phyloP scores from a whole-genome alignment of 495 filamentous ascomycete species.

The Neurospora intermedia region DNA sequence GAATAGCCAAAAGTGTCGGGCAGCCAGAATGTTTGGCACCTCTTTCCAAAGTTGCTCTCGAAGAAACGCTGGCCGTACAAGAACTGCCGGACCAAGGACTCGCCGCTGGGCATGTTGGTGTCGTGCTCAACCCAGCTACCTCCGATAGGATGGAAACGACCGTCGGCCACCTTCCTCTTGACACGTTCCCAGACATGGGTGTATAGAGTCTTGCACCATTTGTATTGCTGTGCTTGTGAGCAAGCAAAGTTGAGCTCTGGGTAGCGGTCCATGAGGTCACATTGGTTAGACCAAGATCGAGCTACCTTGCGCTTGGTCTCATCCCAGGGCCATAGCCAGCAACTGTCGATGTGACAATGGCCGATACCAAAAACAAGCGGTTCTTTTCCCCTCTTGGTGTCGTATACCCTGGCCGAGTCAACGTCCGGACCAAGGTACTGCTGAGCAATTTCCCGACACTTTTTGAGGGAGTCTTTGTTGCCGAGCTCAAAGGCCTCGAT shows the following conservation, averaged over 20 bases:
- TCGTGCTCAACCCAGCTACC: constrained; percentile 99
- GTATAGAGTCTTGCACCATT: constrained; percentile 88
- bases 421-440: constrained; percentile 73
- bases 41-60: constrained; percentile 82
- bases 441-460: constrained; percentile 70
- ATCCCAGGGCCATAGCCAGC: constrained; percentile 98
- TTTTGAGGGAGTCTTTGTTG: constrained; percentile 62
- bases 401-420: constrained; percentile 76
- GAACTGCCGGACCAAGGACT: constrained; percentile 92
- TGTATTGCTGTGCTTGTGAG: constrained; percentile 94
- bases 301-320: constrained; percentile 97
- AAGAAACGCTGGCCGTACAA: constrained; percentile 91
- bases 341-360: constrained; percentile 95
- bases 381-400: constrained; percentile 45
- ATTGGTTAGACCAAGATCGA: constrained; percentile 93
- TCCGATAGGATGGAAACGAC: constrained; percentile 86
- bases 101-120: constrained; percentile 91
- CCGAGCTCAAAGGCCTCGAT: constrained; percentile 81
- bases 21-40: constrained; percentile 89
- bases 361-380: constrained; percentile 81
- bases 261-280: constrained; percentile 85
- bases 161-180: constrained; percentile 79
- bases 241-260: constrained; percentile 86
- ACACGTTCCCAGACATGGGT: constrained; percentile 82
- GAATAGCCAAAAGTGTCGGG: constrained; percentile 98